Conservation (phyloP, 2,329 filamentous ascomycete genomes). For the Cladosporium sp. region DNA sequence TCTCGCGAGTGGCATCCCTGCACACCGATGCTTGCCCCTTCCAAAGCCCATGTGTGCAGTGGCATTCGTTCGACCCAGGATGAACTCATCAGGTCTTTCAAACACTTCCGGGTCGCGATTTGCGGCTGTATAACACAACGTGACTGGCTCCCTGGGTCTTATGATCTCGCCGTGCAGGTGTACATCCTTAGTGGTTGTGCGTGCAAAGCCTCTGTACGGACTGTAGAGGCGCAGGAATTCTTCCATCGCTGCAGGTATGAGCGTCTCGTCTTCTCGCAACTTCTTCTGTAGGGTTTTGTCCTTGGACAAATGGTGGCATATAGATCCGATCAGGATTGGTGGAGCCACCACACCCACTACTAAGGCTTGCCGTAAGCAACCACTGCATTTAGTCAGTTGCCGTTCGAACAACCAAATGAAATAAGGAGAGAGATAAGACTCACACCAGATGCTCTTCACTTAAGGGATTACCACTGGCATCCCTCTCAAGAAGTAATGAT, state of each 20-base stretch:
- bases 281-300: neutral
- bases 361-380: neutral
- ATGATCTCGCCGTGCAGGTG: conserved; percentile 1
- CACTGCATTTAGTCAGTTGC: neutral
- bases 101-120: neutral
- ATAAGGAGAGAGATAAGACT: neutral
- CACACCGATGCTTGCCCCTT: conserved; percentile 3
- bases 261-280: neutral
- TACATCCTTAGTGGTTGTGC: neutral
- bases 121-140: neutral
- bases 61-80: neutral
- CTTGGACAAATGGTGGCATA: neutral
- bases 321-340: neutral
- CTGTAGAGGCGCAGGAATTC: conserved; percentile 1
- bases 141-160: neutral
- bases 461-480: neutral
- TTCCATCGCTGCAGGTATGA: neutral
- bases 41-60: neutral
- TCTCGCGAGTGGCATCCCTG: neutral
- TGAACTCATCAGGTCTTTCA: neutral
- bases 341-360: neutral
- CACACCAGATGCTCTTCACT: neutral
- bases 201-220: neutral
- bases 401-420: too few species aligned
- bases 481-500: neutral